phyloP scores from a whole-genome alignment of 768 basidiomycete genomes.

The Kwoniella dendrophila region DNA sequence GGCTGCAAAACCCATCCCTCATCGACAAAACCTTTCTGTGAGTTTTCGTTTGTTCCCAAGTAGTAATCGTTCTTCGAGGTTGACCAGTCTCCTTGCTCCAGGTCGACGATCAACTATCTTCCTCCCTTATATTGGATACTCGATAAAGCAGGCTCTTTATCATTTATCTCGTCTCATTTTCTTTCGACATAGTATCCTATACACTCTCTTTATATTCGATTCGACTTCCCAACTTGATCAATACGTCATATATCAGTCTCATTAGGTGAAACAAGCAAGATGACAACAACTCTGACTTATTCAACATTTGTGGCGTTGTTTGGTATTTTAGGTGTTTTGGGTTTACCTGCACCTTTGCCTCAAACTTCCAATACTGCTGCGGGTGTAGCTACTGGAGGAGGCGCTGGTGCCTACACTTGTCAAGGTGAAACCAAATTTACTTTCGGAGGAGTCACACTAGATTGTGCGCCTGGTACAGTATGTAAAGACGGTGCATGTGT shows the following conservation, averaged over 20 bases:
- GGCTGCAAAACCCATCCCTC: too few species aligned
- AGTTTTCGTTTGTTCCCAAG: too few species aligned
- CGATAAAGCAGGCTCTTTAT: too few species aligned
- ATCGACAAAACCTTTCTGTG: too few species aligned
- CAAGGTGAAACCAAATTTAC: not conserved
- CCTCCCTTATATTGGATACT: too few species aligned
- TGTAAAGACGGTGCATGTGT: constrained; percentile 18
- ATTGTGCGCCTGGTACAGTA: constrained; percentile 6
- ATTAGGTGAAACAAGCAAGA: not conserved
- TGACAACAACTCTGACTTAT: not conserved
- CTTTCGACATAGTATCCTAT: not conserved
- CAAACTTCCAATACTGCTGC: not conserved
- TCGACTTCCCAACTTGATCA: too few species aligned
- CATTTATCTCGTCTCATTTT: not conserved
- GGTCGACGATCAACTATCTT: too few species aligned
- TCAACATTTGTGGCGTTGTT: constrained; percentile 2
- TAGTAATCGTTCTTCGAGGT: too few species aligned
- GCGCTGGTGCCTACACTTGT: constrained; percentile 7
- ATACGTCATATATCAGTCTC: too few species aligned
- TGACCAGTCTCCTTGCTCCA: too few species aligned
- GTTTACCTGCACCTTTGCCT: constrained; percentile 1
- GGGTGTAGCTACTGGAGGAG: not conserved
- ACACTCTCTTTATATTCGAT: not conserved
- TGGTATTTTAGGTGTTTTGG: constrained; percentile 1
- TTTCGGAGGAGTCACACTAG: not conserved